These are phyloP conservation scores for Wickerhamiella azyma DNA, from an alignment of 805 yeast genomes.

Conservation along the genomic window DNA sequence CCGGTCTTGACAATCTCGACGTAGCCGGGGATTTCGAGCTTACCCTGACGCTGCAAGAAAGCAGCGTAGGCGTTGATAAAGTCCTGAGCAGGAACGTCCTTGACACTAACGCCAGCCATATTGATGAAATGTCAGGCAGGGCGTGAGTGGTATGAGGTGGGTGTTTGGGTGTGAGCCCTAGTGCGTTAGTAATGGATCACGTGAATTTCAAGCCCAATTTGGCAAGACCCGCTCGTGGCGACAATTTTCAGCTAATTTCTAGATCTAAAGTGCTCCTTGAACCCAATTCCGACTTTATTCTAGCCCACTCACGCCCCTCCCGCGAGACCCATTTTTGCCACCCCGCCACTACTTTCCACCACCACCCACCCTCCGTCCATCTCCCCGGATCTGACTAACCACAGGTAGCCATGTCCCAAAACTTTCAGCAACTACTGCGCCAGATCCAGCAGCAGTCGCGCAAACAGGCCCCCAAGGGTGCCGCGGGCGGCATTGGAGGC, in stretches of 20 bases:
- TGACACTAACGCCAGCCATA: constrained; percentile 29
- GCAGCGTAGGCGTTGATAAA: constrained; percentile 99
- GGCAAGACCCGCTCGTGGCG: too few species aligned
- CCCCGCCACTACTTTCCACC: neutral
- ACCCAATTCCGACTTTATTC: too few species aligned
- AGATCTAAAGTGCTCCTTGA: too few species aligned
- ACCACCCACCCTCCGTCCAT: neutral
- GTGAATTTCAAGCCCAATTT: too few species aligned
- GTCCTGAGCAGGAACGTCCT: constrained; percentile 99
- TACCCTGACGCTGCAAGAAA: constrained; percentile 99
- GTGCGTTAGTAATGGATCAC: neutral
- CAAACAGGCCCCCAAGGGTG: constrained; percentile 31
- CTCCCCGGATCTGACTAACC: too few species aligned
- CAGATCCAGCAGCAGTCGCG: constrained; percentile 11
- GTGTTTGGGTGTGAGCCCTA: neutral
- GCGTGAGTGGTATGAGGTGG: neutral
- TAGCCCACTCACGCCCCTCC: too few species aligned
- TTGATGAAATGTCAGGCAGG: constrained; percentile 9
- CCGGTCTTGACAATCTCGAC: constrained; percentile 99
- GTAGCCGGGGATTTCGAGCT: constrained; percentile 98
- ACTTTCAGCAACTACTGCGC: constrained; percentile 3
- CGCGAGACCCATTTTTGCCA: too few species aligned
- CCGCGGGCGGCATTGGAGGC: constrained; percentile 52
- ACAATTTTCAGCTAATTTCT: too few species aligned
- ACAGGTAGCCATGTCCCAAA: constrained; percentile 3